These are phyloP conservation scores for Artemisia argyi DNA, from an alignment of 129 eudicot genomes.

Conservation along the genomic window DNA sequence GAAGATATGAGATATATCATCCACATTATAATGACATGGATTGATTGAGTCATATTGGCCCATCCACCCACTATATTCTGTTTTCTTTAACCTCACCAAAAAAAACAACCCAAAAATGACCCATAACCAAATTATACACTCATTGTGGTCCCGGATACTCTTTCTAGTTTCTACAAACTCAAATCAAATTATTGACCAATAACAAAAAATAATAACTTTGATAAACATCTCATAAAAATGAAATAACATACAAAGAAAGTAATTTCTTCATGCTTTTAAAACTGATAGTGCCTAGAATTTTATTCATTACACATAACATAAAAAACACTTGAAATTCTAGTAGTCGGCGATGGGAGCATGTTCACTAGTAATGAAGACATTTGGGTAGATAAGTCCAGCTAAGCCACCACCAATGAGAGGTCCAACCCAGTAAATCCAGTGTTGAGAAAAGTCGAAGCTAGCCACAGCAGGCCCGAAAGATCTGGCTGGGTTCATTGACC, in stretches of 20 bases:
- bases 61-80: conserved; percentile 27
- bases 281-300: conserved; percentile 12
- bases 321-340: conserved; percentile 24
- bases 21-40: conserved; percentile 17
- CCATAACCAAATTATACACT: conserved; percentile 5
- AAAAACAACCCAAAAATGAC: conserved; percentile 14
- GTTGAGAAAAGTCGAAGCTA: conserved; percentile 54
- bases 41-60: conserved; percentile 23
- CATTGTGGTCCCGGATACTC: background rate
- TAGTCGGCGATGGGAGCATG: conserved; percentile 55
- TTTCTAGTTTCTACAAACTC: background rate
- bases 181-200: conserved; percentile 9
- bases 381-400: conserved; percentile 71
- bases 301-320: conserved; percentile 9
- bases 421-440: conserved; percentile 95
- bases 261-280: conserved; percentile 38
- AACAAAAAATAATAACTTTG: conserved; percentile 4
- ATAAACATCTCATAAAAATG: background rate
- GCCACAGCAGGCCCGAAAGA: conserved; percentile 89
- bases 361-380: conserved; percentile 60
- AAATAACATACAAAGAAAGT: conserved; percentile 27
- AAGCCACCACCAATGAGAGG: conserved; percentile 87
- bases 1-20: background rate
- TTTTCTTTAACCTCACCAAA: conserved; percentile 27
- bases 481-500: conserved; percentile 96